Evolutionary conservation across 1,284 basidiomycete species (phyloP), one percentile per base, ranked within the genome.

Genomic region (Ustilago tritici): DNA sequence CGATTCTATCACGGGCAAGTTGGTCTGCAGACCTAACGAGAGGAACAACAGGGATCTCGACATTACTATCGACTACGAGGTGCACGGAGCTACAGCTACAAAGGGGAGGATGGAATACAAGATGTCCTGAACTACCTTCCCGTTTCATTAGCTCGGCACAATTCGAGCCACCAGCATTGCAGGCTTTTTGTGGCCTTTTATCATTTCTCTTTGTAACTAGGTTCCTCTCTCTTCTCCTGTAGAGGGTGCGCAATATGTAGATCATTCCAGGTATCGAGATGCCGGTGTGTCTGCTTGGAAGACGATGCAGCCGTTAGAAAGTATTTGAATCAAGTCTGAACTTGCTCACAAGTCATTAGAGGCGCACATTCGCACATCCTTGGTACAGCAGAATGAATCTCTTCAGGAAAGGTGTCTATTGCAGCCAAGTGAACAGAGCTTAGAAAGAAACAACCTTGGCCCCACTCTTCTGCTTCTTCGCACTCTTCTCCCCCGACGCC

Each of bases 41-140:
- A 76, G 75, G 58, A 86, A 86, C 74, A 81, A 82, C 66, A 70
- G 84, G 28, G 84, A 86, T 56, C 65, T 86, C 38, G 84, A 85
- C 78, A 86, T 86, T 40, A 70, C 72, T 23, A 76, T 86, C 55
- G 72, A 78, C 46, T 86, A 82, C 72, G 50, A 77, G 40, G 73
- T 83, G 43, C 65, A 82, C 15, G 82, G 79, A 36, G 68, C 66
- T 17, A 69, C 73, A 32, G 54, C 73, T 12, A 28, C 61, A 14
- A 56, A 71, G 35, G 82, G 78, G 32, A 57, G 70, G 41, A 84
- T 85, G 84, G 70, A 78, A 47, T 85, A 85, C 77, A 84, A 85
- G 71, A 85, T 85, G 84, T 85, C 78, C 56, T 74, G 63, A 47
- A 40, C 5, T 19, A 12, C 32, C 10, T 32, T 19, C 3, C 11